Percentiles rank a stretch among this genome's conserved stretches.
Conservation (phyloP, 2,329 filamentous ascomycete species). For the Aureobasidium lini region DNA sequence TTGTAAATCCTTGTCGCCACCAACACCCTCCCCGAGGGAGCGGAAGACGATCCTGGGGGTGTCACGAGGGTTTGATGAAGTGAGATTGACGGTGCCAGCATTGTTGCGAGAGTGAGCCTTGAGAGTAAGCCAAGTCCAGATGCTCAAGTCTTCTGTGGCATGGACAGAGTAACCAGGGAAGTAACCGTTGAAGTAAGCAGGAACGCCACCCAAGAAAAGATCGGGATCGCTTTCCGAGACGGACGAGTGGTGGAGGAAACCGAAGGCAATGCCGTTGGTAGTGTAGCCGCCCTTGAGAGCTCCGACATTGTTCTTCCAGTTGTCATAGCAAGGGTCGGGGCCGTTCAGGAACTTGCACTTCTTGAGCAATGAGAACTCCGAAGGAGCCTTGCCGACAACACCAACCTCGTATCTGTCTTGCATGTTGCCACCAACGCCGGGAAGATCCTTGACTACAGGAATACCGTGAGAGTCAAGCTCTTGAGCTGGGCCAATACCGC, state of each 20-base stretch:
- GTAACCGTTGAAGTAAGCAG: constrained; percentile 48
- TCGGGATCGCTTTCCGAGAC: constrained; percentile 42
- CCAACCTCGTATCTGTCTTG: constrained; percentile 54
- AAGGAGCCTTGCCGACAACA: constrained; percentile 37
- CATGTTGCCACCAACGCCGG: constrained; percentile 58
- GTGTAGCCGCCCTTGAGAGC: constrained; percentile 36
- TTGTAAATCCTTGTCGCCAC: constrained; percentile 36
- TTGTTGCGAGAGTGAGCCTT: constrained; percentile 58
- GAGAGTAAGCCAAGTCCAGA: constrained; percentile 47
- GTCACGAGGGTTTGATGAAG: constrained; percentile 55
- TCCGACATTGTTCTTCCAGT: constrained; percentile 34
- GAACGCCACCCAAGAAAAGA: constrained; percentile 48
- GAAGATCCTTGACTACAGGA: constrained; percentile 46
- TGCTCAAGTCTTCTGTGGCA: constrained; percentile 35
- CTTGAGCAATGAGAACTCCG: constrained; percentile 31
- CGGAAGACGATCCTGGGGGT: constrained; percentile 56
- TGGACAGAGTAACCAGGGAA: constrained; percentile 47
- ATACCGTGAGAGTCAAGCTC: constrained; percentile 51
- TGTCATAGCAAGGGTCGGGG: constrained; percentile 36
- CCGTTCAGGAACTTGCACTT: constrained; percentile 31
- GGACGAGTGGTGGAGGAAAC: constrained; percentile 34
- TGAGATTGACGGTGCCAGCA: constrained; percentile 54
- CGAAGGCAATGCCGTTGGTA: constrained; percentile 49
- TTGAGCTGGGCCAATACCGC: constrained; percentile 51
- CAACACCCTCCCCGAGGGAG: constrained; percentile 46